These are phyloP conservation scores for Penstemon eatonii DNA, from an alignment of 257 asterid genomes.

Conservation along the genomic window DNA sequence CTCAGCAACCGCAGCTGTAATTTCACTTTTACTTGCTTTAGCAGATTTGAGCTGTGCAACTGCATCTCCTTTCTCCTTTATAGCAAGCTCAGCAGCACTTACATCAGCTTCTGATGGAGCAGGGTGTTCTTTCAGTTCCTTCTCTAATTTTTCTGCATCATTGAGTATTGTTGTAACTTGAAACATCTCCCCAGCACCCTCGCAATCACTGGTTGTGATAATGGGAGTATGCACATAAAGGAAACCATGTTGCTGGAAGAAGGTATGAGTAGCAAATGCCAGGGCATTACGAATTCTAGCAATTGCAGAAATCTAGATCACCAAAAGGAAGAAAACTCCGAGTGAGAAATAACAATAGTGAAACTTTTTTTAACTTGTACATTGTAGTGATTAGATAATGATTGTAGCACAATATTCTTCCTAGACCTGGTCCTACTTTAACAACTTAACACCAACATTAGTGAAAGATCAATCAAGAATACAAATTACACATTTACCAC, in stretches of 20 bases:
- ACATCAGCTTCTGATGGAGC: conserved; percentile 70
- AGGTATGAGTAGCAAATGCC: conserved; percentile 93
- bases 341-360: conserved; percentile 3
- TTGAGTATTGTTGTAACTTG: conserved; percentile 78
- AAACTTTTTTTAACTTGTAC: background rate
- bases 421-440: background rate
- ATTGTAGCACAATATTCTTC: conserved; percentile 1
- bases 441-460: background rate
- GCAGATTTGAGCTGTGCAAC: conserved; percentile 68
- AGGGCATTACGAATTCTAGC: conserved; percentile 86
- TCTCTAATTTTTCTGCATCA: conserved; percentile 77
- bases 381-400: background rate
- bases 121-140: conserved; percentile 70
- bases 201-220: conserved; percentile 94
- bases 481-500: background rate
- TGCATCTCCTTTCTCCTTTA: conserved; percentile 76
- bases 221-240: conserved; percentile 93
- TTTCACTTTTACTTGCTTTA: conserved; percentile 62
- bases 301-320: conserved; percentile 70
- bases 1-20: conserved; percentile 64
- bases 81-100: conserved; percentile 57
- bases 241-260: conserved; percentile 85
- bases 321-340: conserved; percentile 6
- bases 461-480: background rate
- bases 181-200: conserved; percentile 99